These are phyloP conservation scores for Dactylellina sp. DNA, from an alignment of 2,329 filamentous ascomycete genomes.

Conservation along the genomic window DNA sequence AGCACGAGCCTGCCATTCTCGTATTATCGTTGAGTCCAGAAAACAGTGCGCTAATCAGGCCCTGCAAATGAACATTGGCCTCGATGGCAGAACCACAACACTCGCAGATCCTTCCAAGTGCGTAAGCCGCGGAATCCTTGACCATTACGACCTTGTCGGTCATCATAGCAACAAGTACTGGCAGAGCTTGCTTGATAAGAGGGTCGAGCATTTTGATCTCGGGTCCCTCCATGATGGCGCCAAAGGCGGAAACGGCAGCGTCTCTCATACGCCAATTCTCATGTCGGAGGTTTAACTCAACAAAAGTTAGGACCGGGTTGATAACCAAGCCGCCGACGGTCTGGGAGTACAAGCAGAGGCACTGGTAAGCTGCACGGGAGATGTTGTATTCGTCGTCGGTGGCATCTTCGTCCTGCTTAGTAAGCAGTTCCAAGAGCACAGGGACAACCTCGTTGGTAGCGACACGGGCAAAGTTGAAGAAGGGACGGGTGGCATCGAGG, in stretches of 20 bases:
- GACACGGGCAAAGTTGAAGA: slow-evolving; percentile 95
- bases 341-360: slow-evolving; percentile 93
- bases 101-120: slow-evolving; percentile 94
- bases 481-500: slow-evolving; percentile 81
- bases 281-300: slow-evolving; percentile 87
- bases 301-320: slow-evolving; percentile 85
- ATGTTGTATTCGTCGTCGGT: slow-evolving; percentile 97
- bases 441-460: slow-evolving; percentile 95
- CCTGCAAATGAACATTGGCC: slow-evolving; percentile 81
- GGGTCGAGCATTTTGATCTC: slow-evolving; percentile 92
- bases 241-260: slow-evolving; percentile 95
- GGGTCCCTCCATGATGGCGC: slow-evolving; percentile 98
- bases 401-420: slow-evolving; percentile 97
- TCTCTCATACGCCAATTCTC: slow-evolving; percentile 97
- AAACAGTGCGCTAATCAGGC: slow-evolving; percentile 88
- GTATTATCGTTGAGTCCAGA: slow-evolving; percentile 87
- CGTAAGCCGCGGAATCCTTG: slow-evolving; percentile 94
- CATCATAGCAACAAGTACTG: slow-evolving; percentile 92
- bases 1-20: slow-evolving; percentile 98
- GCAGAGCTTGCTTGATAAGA: slow-evolving; percentile 93
- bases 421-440: slow-evolving; percentile 86
- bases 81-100: slow-evolving; percentile 92
- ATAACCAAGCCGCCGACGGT: slow-evolving; percentile 88
- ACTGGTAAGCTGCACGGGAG: slow-evolving; percentile 94
- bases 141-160: slow-evolving; percentile 89